phyloP scores from a whole-genome alignment of 2,329 filamentous ascomycete genomes.

The Monosporascus cannonballus region DNA sequence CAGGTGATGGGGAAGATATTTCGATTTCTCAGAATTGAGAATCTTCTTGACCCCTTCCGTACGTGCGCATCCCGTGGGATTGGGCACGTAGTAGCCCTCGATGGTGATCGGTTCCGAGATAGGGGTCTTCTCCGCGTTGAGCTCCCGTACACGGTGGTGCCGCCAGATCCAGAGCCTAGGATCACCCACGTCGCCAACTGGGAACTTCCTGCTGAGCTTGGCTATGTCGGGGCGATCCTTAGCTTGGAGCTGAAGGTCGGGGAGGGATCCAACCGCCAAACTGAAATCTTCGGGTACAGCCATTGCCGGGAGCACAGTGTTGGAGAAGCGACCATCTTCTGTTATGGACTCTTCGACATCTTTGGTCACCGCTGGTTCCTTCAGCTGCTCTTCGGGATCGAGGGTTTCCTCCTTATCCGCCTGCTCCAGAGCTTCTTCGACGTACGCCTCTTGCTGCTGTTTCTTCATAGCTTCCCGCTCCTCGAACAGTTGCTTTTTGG shows the following conservation, averaged over 20 bases:
- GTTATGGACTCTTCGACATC: conserved; percentile 24
- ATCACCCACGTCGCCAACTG: conserved; percentile 37
- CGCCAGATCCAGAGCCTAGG: conserved; percentile 53
- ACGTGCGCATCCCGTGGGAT: conserved; percentile 75
- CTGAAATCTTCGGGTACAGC: conserved; percentile 37
- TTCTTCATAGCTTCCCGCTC: conserved; percentile 57
- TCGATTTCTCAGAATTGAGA: conserved; percentile 93
- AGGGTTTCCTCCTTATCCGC: conserved; percentile 28
- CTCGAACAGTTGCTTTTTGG: conserved; percentile 39
- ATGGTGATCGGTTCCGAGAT: conserved; percentile 38
- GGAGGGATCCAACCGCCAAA: conserved; percentile 40
- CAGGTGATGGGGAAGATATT: conserved; percentile 95
- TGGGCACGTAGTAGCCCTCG: conserved; percentile 74
- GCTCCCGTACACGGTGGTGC: conserved; percentile 47
- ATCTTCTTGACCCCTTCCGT: conserved; percentile 96
- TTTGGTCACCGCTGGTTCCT: conserved; percentile 18
- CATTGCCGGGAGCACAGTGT: conserved; percentile 41
- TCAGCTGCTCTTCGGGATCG: conserved; percentile 22
- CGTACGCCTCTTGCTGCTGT: conserved; percentile 44
- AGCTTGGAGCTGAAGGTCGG: conserved; percentile 34
- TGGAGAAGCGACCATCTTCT: conserved; percentile 43
- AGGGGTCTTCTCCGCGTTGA: conserved; percentile 38
- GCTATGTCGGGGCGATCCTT: conserved; percentile 43
- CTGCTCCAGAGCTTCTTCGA: conserved; percentile 36
- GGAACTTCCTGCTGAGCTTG: conserved; percentile 44